A percentile compares a stretch with the other conserved stretches of the same genome.
phyloP scores from a whole-genome alignment of 441 rosid genomes.

The Gossypium davidsonii region DNA sequence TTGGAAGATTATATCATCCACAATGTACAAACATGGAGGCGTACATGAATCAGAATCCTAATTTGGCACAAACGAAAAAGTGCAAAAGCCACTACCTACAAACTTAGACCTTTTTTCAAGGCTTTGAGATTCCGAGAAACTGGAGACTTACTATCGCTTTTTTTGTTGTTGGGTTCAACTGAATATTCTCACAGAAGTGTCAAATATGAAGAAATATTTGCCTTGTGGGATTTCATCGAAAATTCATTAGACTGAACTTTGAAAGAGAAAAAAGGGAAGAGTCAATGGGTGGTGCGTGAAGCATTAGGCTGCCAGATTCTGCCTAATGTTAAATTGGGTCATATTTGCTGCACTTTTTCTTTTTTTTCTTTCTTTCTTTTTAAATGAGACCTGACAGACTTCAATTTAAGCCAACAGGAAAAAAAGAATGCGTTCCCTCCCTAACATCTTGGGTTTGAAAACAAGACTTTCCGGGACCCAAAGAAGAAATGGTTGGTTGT shows the following conservation, averaged over 20 bases:
- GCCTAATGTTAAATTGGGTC: slow-evolving; percentile 13
- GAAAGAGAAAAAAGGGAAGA: background rate
- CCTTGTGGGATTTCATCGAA: background rate
- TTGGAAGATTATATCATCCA: slow-evolving; percentile 16
- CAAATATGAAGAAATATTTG: background rate
- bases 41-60: background rate
- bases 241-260: background rate
- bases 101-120: slow-evolving; percentile 1
- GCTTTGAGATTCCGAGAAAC: background rate
- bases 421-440: background rate
- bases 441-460: too few relatives aligned
- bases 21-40: background rate
- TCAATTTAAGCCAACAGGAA: background rate
- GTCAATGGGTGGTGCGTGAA: slow-evolving; percentile 4
- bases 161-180: background rate
- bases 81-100: slow-evolving; percentile 2
- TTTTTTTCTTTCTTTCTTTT: background rate
- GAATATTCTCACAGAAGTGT: background rate
- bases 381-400: background rate
- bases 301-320: slow-evolving; percentile 12
- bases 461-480: background rate
- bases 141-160: background rate
- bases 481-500: background rate
- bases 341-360: background rate
- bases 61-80: background rate